phyloP scores from a whole-genome alignment of 768 basidiomycete species.

The Porphyrellus cyaneotinctus region DNA sequence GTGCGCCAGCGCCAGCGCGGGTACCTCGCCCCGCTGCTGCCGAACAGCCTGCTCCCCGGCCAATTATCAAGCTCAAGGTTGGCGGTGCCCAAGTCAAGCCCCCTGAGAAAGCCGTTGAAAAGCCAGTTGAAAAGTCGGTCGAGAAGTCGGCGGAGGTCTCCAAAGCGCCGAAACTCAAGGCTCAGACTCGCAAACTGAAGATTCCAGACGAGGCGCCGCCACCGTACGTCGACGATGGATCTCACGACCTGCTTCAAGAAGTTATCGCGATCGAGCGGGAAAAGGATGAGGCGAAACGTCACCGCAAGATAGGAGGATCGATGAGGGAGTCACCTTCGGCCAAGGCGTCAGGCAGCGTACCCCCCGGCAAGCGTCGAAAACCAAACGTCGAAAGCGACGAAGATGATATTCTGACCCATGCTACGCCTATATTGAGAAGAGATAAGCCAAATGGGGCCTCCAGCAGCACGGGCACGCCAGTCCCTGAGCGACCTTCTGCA shows the following conservation, averaged over 20 bases:
- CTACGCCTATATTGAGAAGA: constrained; percentile 57
- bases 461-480: constrained; percentile 42
- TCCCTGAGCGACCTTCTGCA: constrained; percentile 31
- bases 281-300: constrained; percentile 52
- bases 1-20: constrained; percentile 5
- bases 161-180: constrained; percentile 37
- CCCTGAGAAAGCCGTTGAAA: constrained; percentile 28
- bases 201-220: constrained; percentile 49
- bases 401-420: constrained; percentile 58
- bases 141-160: constrained; percentile 32
- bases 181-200: constrained; percentile 42
- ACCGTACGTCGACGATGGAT: constrained; percentile 75
- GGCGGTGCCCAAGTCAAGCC: constrained; percentile 37
- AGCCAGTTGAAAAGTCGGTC: constrained; percentile 21
- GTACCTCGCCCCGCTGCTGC: constrained; percentile 12
- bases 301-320: constrained; percentile 40
- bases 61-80: constrained; percentile 68
- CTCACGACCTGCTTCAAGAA: constrained; percentile 75
- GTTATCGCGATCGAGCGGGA: constrained; percentile 76
- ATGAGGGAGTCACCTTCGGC: constrained; percentile 35
- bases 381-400: constrained; percentile 43
- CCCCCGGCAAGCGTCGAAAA: constrained; percentile 58
- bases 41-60: constrained; percentile 42
- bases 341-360: constrained; percentile 37
- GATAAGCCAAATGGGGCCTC: constrained; percentile 30